A percentile compares a stretch with the other conserved stretches of the same genome.
These are phyloP conservation scores for Colletotrichum godetiae DNA, from an alignment of 2,329 filamentous ascomycete species.

Conservation along the genomic window DNA sequence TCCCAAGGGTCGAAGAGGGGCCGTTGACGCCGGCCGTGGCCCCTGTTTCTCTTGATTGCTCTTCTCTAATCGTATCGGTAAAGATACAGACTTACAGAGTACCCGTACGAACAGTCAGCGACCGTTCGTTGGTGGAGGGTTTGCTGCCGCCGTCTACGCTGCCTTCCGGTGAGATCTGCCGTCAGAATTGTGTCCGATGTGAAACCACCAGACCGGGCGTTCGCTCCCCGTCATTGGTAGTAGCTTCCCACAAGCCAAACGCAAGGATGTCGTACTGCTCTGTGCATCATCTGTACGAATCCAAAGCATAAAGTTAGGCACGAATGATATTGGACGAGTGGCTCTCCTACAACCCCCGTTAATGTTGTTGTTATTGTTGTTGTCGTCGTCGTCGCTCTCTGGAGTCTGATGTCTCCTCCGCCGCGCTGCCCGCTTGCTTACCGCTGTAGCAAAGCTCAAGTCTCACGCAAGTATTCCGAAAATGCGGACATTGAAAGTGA, in stretches of 20 bases:
- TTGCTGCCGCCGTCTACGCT: slow-evolving; percentile 7
- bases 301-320: neutral
- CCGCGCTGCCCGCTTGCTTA: neutral
- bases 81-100: neutral
- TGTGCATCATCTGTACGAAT: neutral
- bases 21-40: slow-evolving; percentile 8
- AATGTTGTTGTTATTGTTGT: too few species aligned
- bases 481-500: slow-evolving; percentile 7
- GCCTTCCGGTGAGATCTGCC: slow-evolving; percentile 16
- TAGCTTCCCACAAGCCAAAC: neutral
- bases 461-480: neutral
- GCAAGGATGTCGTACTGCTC: slow-evolving; percentile 1
- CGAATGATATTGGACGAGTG: neutral
- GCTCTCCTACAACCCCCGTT: neutral
- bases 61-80: neutral
- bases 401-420: neutral
- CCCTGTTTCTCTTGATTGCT: slow-evolving; percentile 8
- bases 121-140: neutral
- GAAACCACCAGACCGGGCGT: slow-evolving; percentile 9
- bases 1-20: slow-evolving; percentile 7
- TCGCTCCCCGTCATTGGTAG: neutral
- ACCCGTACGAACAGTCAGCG: neutral
- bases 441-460: neutral
- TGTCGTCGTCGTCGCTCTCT: neutral
- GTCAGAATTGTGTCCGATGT: slow-evolving; percentile 28